These are phyloP conservation scores for Eucalyptus shirleyi DNA, from an alignment of 345 rosid genomes.

Conservation along the genomic window DNA sequence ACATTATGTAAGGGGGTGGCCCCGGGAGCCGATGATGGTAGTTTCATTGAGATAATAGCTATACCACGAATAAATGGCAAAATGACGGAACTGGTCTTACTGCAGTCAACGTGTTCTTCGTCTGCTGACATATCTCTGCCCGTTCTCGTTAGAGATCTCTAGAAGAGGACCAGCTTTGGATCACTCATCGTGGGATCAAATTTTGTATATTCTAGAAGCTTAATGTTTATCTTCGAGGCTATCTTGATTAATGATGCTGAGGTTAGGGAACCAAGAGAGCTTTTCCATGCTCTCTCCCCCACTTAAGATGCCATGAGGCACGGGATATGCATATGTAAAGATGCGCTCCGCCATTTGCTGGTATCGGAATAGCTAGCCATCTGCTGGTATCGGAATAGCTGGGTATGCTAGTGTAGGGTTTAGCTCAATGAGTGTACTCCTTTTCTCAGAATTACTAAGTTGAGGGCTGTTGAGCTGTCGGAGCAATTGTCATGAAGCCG, in stretches of 20 bases:
- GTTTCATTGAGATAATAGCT: background rate
- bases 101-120: background rate
- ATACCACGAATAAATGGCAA: background rate
- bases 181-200: background rate
- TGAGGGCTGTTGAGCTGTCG: background rate
- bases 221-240: background rate
- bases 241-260: background rate
- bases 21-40: background rate
- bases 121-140: background rate
- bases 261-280: background rate
- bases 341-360: background rate
- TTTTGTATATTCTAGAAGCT: background rate
- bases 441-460: background rate
- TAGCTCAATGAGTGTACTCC: background rate
- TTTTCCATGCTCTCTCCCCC: background rate
- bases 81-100: background rate
- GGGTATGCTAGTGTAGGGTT: background rate
- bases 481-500: background rate
- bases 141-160: background rate
- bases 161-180: background rate
- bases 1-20: background rate
- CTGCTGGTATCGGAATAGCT: background rate
- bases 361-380: background rate
- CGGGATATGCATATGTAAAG: background rate
- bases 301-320: background rate